A percentile compares a stretch with the other conserved stretches of the same genome.
Evolutionary conservation across 108 stramenopile genomes (phyloP).

Genomic region (Ochromonas danica): DNA sequence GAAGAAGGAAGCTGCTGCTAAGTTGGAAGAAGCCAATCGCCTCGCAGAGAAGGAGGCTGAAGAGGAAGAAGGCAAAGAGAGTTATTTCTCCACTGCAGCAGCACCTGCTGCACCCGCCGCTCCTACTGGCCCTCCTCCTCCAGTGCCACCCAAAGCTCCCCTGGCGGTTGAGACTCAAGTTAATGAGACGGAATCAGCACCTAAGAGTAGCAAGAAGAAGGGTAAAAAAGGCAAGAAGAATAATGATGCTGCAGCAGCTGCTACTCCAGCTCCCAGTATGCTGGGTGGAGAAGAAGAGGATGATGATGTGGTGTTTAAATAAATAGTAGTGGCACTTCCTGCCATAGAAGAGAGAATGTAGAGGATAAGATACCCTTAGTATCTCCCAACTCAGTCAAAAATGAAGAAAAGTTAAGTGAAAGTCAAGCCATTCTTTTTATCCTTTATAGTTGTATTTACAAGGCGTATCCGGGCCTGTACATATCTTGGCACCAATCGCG

Average conservation of each 20-base stretch:
- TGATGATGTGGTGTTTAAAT: slow-evolving; percentile 24
- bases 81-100: background rate
- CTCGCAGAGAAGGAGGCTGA: background rate
- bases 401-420: no score
- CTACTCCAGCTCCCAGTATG: background rate
- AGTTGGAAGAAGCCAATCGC: slow-evolving; percentile 39
- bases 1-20: slow-evolving; percentile 49
- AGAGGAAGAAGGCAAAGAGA: background rate
- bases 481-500: background rate
- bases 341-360: no score
- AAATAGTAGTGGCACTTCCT: background rate
- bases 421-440: no score
- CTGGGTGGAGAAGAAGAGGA: slow-evolving; percentile 4
- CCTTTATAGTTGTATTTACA: slow-evolving; percentile 24
- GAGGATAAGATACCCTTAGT: no score
- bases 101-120: background rate
- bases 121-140: background rate
- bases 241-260: slow-evolving; percentile 6
- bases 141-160: background rate
- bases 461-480: background rate
- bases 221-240: background rate
- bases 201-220: slow-evolving; percentile 5
- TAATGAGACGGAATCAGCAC: background rate
- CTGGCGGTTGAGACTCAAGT: background rate
- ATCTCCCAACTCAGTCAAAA: no score